Conservation (phyloP, 805 yeast species). For the Kodamaea hsintzibuensis region DNA sequence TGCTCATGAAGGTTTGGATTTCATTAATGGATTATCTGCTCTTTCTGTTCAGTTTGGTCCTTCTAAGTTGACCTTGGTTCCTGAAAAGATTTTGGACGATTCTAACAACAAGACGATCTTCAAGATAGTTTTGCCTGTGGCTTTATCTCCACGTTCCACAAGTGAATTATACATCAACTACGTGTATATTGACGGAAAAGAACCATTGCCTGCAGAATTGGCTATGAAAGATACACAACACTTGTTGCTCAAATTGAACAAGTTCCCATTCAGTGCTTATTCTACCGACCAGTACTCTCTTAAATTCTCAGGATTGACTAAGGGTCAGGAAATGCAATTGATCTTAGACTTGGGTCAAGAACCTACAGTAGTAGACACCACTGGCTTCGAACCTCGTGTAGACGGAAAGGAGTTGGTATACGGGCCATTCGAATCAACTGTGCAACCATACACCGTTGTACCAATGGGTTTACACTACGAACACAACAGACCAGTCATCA, state of each 20-base stretch:
- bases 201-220: conserved; percentile 66
- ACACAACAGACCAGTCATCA: conserved; percentile 64
- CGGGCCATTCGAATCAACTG: conserved; percentile 50
- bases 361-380: conserved; percentile 15
- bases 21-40: conserved; percentile 42
- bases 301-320: conserved; percentile 44
- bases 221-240: conserved; percentile 62
- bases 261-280: conserved; percentile 64
- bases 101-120: conserved; percentile 24
- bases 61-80: conserved; percentile 12
- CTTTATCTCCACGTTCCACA: conserved; percentile 64
- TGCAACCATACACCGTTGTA: conserved; percentile 47
- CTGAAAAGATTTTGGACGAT: background rate
- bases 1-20: conserved; percentile 50
- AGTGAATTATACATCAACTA: conserved; percentile 50
- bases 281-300: conserved; percentile 49
- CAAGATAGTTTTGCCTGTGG: conserved; percentile 55
- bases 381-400: conserved; percentile 34
- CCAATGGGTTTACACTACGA: conserved; percentile 62
- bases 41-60: conserved; percentile 33
- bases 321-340: conserved; percentile 48
- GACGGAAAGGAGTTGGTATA: conserved; percentile 46
- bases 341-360: conserved; percentile 13
- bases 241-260: conserved; percentile 53
- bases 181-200: conserved; percentile 47